A percentile compares a stretch with the other conserved stretches of the same genome.
These are phyloP conservation scores for Pythium sukuiense DNA, from an alignment of 352 stramenopile species.

Conservation along the genomic window DNA sequence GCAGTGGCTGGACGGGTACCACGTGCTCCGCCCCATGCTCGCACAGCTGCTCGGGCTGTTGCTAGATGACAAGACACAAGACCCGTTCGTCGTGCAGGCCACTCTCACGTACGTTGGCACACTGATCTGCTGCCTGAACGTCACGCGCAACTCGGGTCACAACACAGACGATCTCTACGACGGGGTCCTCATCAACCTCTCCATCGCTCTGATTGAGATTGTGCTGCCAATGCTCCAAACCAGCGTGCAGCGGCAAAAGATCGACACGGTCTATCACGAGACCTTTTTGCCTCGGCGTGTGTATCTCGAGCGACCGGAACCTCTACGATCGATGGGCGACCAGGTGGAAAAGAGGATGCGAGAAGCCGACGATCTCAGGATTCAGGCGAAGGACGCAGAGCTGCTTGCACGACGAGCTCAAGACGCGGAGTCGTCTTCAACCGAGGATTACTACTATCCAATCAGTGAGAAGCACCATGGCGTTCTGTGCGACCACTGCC, in stretches of 20 bases:
- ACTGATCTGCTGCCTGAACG: slow-evolving; percentile 30
- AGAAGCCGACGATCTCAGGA: slow-evolving; percentile 13
- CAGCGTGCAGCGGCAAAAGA: slow-evolving; percentile 19
- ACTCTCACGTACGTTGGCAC: slow-evolving; percentile 58
- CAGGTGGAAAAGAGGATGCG: slow-evolving; percentile 12
- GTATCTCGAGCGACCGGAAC: slow-evolving; percentile 32
- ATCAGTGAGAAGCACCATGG: slow-evolving; percentile 50
- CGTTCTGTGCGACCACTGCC: slow-evolving; percentile 72
- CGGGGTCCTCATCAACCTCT: slow-evolving; percentile 71
- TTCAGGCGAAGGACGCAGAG: slow-evolving; percentile 14
- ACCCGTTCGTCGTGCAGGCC: slow-evolving; percentile 56
- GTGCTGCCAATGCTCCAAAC: slow-evolving; percentile 40
- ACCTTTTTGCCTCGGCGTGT: slow-evolving; percentile 45
- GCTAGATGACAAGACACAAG: slow-evolving; percentile 33
- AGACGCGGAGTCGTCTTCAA: neutral
- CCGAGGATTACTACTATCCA: slow-evolving; percentile 47
- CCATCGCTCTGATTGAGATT: slow-evolving; percentile 43
- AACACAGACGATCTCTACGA: slow-evolving; percentile 52
- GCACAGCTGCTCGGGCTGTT: slow-evolving; percentile 38
- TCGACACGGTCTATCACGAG: slow-evolving; percentile 62
- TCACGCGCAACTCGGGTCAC: slow-evolving; percentile 48
- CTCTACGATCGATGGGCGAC: slow-evolving; percentile 16
- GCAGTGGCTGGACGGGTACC: slow-evolving; percentile 56
- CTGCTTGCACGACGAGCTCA: neutral
- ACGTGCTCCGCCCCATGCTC: slow-evolving; percentile 29